A percentile compares a stretch with the other conserved stretches of the same genome.
Conservation (phyloP, 164 flowering plant species). For the Cinnamomum chago region DNA sequence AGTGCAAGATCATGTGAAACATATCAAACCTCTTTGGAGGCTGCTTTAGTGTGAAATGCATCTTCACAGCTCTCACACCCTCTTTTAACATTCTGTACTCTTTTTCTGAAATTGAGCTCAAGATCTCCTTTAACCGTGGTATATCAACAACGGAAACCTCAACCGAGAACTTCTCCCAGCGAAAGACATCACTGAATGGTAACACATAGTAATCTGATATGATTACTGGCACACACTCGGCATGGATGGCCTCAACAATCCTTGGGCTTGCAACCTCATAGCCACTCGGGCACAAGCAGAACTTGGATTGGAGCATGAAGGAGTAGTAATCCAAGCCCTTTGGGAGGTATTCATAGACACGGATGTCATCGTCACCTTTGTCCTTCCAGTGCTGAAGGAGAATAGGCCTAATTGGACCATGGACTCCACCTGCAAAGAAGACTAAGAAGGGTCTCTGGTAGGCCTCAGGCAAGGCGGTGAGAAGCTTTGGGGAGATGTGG, state of each 20-base stretch:
- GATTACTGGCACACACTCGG: conserved; percentile 18
- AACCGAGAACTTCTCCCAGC: conserved; percentile 19
- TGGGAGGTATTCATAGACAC: conserved; percentile 14
- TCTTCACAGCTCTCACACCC: conserved; percentile 48
- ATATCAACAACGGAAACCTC: conserved; percentile 8
- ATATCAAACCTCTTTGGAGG: conserved; percentile 61
- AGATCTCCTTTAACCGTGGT: conserved; percentile 11
- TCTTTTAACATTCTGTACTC: conserved; percentile 30
- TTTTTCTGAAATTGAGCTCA: conserved; percentile 10
- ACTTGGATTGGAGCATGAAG: conserved; percentile 14
- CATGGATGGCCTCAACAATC: conserved; percentile 20
- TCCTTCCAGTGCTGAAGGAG: conserved; percentile 16
- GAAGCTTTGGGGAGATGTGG: conserved; percentile 22
- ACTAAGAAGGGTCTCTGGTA: conserved; percentile 6
- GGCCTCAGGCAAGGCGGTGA: not conserved
- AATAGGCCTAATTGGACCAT: conserved; percentile 17
- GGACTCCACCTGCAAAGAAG: conserved; percentile 20
- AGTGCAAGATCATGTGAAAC: conserved; percentile 74
- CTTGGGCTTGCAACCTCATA: conserved; percentile 18
- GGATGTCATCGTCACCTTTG: conserved; percentile 8
- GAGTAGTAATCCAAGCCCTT: conserved; percentile 14
- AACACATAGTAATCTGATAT: conserved; percentile 17
- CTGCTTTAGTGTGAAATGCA: conserved; percentile 56
- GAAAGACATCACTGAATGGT: conserved; percentile 17
- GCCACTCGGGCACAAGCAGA: conserved; percentile 17